Percentiles rank a stretch among this genome's conserved stretches.
Conservation (phyloP, 2,329 filamentous ascomycete species). For the Ophioceras dolichostomum region DNA sequence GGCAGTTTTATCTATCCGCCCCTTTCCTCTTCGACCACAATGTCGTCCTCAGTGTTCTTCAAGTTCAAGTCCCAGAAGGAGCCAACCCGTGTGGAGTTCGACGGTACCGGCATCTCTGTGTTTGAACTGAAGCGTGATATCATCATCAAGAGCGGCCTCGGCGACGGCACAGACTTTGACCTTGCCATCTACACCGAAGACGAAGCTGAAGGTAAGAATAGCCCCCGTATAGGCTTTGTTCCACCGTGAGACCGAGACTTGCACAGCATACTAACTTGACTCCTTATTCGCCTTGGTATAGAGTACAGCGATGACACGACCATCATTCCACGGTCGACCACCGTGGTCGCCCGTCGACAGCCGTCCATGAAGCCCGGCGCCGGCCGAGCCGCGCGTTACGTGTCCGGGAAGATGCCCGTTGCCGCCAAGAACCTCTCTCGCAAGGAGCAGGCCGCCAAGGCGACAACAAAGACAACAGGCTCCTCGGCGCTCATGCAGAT, state of each 20-base stretch:
- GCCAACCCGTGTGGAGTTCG: slow-evolving; percentile 85
- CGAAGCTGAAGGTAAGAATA: slow-evolving; percentile 63
- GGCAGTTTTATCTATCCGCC: background rate
- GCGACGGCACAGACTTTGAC: slow-evolving; percentile 94
- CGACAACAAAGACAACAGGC: slow-evolving; percentile 38
- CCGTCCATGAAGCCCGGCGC: slow-evolving; percentile 77
- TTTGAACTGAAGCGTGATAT: slow-evolving; percentile 99
- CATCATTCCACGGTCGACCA: slow-evolving; percentile 92
- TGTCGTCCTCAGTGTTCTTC: slow-evolving; percentile 98
- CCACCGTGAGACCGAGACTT: slow-evolving; percentile 10
- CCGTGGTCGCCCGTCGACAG: slow-evolving; percentile 77
- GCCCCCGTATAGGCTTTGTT: too few relatives aligned
- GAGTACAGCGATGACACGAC: slow-evolving; percentile 97
- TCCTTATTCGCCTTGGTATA: slow-evolving; percentile 20
- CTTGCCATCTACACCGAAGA: slow-evolving; percentile 90
- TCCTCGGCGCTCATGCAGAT: slow-evolving; percentile 50
- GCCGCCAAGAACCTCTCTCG: slow-evolving; percentile 72
- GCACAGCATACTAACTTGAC: slow-evolving; percentile 7
- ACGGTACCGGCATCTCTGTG: slow-evolving; percentile 94
- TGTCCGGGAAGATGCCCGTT: slow-evolving; percentile 89
- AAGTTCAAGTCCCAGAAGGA: slow-evolving; percentile 99
- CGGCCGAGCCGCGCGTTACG: slow-evolving; percentile 85
- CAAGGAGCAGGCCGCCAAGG: slow-evolving; percentile 49
- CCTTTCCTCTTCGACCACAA: slow-evolving; percentile 29
- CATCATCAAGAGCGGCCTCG: slow-evolving; percentile 84